Conservation (phyloP, 345 rosid genomes). For the Xanthoceras sorbifolium region DNA sequence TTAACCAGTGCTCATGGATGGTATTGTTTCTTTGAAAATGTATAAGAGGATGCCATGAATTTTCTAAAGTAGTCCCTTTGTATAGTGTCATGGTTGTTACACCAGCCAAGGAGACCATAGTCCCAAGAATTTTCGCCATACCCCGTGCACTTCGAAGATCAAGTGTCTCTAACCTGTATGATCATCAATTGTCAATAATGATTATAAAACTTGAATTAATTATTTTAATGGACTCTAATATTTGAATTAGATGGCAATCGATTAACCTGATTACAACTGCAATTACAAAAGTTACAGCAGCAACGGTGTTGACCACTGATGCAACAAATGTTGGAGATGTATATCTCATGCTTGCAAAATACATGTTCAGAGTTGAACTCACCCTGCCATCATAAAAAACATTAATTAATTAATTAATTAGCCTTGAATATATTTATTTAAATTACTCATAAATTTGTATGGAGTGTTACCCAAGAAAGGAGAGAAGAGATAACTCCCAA, state of each 20-base stretch:
- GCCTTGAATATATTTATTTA: background rate
- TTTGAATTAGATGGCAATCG: background rate
- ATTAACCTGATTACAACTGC: constrained; percentile 47
- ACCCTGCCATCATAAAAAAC: constrained; percentile 46
- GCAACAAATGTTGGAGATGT: constrained; percentile 59
- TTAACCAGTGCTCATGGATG: constrained; percentile 53
- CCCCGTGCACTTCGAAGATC: constrained; percentile 55
- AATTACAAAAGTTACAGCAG: constrained; percentile 52
- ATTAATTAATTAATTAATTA: background rate
- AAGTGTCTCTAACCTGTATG: constrained; percentile 59
- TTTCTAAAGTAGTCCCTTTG: constrained; percentile 51
- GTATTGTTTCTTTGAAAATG: constrained; percentile 31
- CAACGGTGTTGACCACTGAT: constrained; percentile 46
- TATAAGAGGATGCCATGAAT: constrained; percentile 41
- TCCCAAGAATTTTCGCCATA: constrained; percentile 56
- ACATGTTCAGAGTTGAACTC: constrained; percentile 58
- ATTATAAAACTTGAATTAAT: background rate
- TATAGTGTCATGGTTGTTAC: constrained; percentile 59
- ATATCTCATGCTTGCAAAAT: constrained; percentile 51
- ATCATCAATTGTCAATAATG: background rate
- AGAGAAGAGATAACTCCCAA: constrained; percentile 59
- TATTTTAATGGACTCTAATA: background rate
- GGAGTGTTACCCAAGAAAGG: constrained; percentile 56
- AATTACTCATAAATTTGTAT: background rate
- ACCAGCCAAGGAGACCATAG: constrained; percentile 51